Evolutionary conservation across 164 flowering plant genomes (phyloP).

Genomic region (Brasenia schreberi): DNA sequence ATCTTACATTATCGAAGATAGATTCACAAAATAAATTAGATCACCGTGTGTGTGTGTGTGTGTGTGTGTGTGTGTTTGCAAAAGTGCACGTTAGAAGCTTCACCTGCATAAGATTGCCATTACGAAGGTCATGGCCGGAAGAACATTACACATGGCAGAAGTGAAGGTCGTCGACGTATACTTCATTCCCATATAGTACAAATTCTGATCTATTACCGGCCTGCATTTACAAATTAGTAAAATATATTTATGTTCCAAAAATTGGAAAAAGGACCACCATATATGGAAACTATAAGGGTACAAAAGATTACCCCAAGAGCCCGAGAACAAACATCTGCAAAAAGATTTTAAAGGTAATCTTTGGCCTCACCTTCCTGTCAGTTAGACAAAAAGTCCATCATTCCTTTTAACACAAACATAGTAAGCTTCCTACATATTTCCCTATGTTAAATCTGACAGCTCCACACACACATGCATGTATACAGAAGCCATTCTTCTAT

Average conservation of each 20-base stretch:
- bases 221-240: slow-evolving; percentile 16
- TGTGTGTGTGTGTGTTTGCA: too few relatives aligned
- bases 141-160: slow-evolving; percentile 49
- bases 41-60: too few relatives aligned
- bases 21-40: too few relatives aligned
- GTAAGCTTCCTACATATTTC: too few relatives aligned
- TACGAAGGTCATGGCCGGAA: slow-evolving; percentile 82
- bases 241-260: background rate
- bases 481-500: too few relatives aligned
- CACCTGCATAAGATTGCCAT: slow-evolving; percentile 79
- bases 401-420: too few relatives aligned
- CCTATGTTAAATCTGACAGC: too few relatives aligned
- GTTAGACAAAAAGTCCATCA: too few relatives aligned
- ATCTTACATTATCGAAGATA: too few relatives aligned
- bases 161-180: slow-evolving; percentile 70
- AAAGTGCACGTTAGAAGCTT: background rate
- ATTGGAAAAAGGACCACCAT: too few relatives aligned
- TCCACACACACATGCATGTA: too few relatives aligned
- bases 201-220: slow-evolving; percentile 84
- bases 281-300: background rate
- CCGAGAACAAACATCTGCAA: slow-evolving; percentile 55
- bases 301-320: slow-evolving; percentile 53
- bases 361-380: slow-evolving; percentile 43
- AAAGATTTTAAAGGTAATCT: slow-evolving; percentile 54
- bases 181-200: slow-evolving; percentile 64